Conservation (phyloP, 345 rosid species). For the Moricandia moricandioides region DNA sequence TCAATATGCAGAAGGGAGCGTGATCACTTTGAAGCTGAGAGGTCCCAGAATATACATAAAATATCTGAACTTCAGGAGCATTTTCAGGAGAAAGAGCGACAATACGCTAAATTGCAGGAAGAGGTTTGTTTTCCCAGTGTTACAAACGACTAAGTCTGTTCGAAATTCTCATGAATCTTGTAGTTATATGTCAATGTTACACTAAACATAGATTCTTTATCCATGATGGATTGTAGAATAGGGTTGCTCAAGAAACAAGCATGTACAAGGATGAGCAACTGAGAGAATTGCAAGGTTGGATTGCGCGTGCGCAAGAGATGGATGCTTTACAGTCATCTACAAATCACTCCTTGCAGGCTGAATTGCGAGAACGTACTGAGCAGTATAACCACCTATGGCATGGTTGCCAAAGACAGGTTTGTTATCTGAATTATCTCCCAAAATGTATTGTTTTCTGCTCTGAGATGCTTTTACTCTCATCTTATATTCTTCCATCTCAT, state of each 20-base stretch:
- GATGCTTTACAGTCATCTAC: conserved; percentile 77
- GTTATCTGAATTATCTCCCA: conserved; percentile 4
- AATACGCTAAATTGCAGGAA: conserved; percentile 77
- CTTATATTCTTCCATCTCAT: conserved; percentile 28
- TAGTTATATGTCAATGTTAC: background rate
- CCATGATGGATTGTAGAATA: conserved; percentile 58
- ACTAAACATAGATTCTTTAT: conserved; percentile 4
- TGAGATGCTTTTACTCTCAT: background rate
- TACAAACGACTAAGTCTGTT: background rate
- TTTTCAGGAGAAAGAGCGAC: conserved; percentile 87
- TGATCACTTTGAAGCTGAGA: conserved; percentile 95
- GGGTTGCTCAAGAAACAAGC: conserved; percentile 82
- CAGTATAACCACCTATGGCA: conserved; percentile 88
- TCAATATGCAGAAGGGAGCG: conserved; percentile 77
- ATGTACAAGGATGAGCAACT: conserved; percentile 84
- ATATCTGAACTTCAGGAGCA: conserved; percentile 85
- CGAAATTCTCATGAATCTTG: background rate
- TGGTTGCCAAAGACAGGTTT: conserved; percentile 95
- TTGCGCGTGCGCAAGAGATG: conserved; percentile 78
- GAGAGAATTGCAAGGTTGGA: conserved; percentile 75
- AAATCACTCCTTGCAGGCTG: conserved; percentile 71
- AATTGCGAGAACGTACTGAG: conserved; percentile 81
- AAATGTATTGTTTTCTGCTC: background rate
- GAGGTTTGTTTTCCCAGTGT: conserved; percentile 50
- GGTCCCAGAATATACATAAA: conserved; percentile 73